These are phyloP conservation scores for Bondarzewia mesenterica DNA, from an alignment of 1,284 basidiomycete genomes.

Conservation along the genomic window DNA sequence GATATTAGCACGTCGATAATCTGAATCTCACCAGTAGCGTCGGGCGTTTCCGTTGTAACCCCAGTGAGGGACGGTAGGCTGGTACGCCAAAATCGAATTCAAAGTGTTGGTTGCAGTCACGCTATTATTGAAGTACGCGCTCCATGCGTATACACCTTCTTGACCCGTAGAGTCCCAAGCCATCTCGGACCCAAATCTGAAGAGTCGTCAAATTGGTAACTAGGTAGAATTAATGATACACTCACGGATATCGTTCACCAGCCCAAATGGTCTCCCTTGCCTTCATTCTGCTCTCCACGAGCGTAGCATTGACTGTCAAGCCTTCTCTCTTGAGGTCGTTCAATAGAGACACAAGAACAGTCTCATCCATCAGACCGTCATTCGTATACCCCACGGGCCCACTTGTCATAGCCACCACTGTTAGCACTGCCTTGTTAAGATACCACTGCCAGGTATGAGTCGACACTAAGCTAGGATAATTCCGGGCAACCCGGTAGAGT, in stretches of 20 bases:
- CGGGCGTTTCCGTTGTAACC: constrained; percentile 55
- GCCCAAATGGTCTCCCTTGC: constrained; percentile 38
- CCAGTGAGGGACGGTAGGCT: constrained; percentile 52
- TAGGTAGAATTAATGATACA: background rate
- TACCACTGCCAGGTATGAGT: constrained; percentile 49
- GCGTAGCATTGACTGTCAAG: constrained; percentile 36
- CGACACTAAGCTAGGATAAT: constrained; percentile 42
- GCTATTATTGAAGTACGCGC: constrained; percentile 45
- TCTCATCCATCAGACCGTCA: constrained; percentile 53
- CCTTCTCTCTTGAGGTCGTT: constrained; percentile 49
- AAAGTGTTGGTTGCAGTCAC: constrained; percentile 43
- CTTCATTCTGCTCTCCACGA: constrained; percentile 41
- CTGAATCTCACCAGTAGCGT: constrained; percentile 38
- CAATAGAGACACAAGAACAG: constrained; percentile 39
- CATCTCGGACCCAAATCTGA: constrained; percentile 52
- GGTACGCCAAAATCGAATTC: constrained; percentile 52
- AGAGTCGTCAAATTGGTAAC: background rate
- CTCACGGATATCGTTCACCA: constrained; percentile 43
- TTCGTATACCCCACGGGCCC: constrained; percentile 37
- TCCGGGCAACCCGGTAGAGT: constrained; percentile 48
- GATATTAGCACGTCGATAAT: background rate
- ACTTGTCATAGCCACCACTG: constrained; percentile 39
- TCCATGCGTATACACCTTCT: constrained; percentile 49
- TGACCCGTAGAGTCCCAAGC: constrained; percentile 58
- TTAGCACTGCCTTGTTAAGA: constrained; percentile 45